Evolutionary conservation across 2,329 filamentous ascomycete species (phyloP).

Genomic region (Pseudocercospora musae): DNA sequence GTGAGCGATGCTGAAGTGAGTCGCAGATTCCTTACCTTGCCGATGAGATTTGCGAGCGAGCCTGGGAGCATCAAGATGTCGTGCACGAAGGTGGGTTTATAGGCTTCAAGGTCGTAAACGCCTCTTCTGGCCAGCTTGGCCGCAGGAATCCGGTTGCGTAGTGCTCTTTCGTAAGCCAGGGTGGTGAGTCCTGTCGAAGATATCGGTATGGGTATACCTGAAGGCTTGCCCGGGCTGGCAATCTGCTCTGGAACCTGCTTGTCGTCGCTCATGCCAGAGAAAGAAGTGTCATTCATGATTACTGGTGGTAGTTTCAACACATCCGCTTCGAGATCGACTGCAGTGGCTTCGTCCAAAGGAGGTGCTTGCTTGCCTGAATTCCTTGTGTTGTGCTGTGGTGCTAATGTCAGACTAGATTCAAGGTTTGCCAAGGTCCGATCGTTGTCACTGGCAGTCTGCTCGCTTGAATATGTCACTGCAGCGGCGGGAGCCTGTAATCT

Average conservation of each 20-base stretch:
- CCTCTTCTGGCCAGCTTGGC: neutral
- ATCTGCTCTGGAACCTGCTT: constrained; percentile 1
- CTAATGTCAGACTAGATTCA: neutral
- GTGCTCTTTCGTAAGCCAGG: constrained; percentile 25
- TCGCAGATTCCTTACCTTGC: constrained; percentile 18
- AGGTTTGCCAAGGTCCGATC: neutral
- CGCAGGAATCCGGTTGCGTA: constrained; percentile 25
- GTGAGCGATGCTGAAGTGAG: neutral
- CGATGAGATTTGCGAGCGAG: constrained; percentile 34
- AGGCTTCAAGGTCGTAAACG: constrained; percentile 49
- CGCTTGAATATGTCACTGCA: neutral
- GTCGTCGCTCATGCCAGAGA: neutral
- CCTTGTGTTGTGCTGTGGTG: neutral
- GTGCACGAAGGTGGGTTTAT: constrained; percentile 53
- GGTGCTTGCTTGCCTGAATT: neutral
- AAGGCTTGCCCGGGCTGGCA: neutral
- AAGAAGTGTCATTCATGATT: neutral
- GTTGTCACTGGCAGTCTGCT: neutral
- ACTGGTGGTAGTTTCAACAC: neutral
- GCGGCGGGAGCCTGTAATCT: neutral
- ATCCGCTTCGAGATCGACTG: neutral
- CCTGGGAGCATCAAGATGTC: constrained; percentile 52
- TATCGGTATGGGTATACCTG: constrained; percentile 12
- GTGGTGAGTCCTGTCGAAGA: constrained; percentile 14
- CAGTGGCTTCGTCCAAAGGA: neutral